A percentile compares a stretch with the other conserved stretches of the same genome.
Evolutionary conservation across 768 basidiomycete species (phyloP).

Genomic region (Austroboletus eburneus): DNA sequence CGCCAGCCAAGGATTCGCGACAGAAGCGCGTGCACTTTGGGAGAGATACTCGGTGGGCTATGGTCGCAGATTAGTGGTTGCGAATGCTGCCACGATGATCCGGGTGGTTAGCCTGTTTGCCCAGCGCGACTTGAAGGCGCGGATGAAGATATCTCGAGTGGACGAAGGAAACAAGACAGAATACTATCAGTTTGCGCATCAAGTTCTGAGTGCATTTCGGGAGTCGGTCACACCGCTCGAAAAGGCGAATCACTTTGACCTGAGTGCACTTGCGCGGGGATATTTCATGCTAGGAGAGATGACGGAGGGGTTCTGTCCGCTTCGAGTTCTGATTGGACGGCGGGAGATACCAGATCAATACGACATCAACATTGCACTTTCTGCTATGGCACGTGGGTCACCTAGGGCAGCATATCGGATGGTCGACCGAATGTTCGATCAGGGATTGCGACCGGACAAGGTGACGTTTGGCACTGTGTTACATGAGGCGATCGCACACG

Average conservation of each 20-base stretch:
- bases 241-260: constrained; percentile 42
- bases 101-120: constrained; percentile 43
- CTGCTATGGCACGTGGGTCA: constrained; percentile 46
- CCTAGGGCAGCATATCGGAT: constrained; percentile 44
- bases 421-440: constrained; percentile 47
- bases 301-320: constrained; percentile 42
- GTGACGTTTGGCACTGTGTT: constrained; percentile 61
- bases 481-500: constrained; percentile 48
- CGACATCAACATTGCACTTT: constrained; percentile 63
- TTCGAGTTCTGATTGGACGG: constrained; percentile 45
- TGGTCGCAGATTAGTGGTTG: constrained; percentile 39
- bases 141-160: not conserved
- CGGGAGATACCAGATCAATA: constrained; percentile 54
- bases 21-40: constrained; percentile 52
- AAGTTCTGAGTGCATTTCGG: constrained; percentile 43
- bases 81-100: constrained; percentile 39
- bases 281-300: constrained; percentile 53
- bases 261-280: constrained; percentile 62
- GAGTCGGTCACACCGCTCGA: constrained; percentile 43
- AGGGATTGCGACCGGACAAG: constrained; percentile 47
- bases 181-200: constrained; percentile 38
- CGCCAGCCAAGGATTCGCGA: constrained; percentile 46
- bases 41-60: constrained; percentile 45
- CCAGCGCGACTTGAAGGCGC: constrained; percentile 21
- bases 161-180: constrained; percentile 6